Percentiles rank a stretch among this genome's conserved stretches.
Conservation (phyloP, 2,329 filamentous ascomycete genomes). For the Eurotiales sp. region DNA sequence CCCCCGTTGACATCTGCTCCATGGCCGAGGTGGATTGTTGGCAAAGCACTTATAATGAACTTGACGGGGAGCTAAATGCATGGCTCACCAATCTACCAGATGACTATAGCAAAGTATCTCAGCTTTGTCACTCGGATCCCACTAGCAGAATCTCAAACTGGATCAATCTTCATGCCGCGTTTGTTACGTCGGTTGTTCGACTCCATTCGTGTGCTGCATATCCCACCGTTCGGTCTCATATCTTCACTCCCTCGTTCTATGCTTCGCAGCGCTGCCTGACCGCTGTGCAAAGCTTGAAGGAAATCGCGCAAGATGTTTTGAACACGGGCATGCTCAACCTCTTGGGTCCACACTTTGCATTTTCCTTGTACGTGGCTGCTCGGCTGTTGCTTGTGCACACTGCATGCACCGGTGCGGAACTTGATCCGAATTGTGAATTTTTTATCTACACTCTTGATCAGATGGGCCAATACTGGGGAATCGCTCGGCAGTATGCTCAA, state of each 20-base stretch:
- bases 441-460: conserved; percentile 77
- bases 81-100: conserved; percentile 87
- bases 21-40: conserved; percentile 81
- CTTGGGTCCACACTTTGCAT: conserved; percentile 85
- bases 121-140: conserved; percentile 64
- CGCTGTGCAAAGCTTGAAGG: conserved; percentile 77
- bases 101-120: conserved; percentile 66
- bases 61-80: conserved; percentile 72
- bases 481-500: conserved; percentile 66
- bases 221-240: conserved; percentile 79
- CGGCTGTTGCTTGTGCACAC: conserved; percentile 83
- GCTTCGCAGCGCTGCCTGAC: conserved; percentile 78
- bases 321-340: conserved; percentile 70
- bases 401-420: conserved; percentile 78
- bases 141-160: conserved; percentile 70
- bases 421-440: conserved; percentile 73
- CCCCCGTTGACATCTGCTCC: conserved; percentile 82
- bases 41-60: conserved; percentile 79
- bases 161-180: conserved; percentile 88
- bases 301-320: conserved; percentile 73
- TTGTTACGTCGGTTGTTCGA: conserved; percentile 67
- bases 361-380: conserved; percentile 86
- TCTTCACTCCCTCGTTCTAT: conserved; percentile 84
- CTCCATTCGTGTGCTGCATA: conserved; percentile 90
- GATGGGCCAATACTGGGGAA: conserved; percentile 83